Percentiles rank a stretch among this genome's conserved stretches.
These are phyloP conservation scores for Dothistroma septosporum DNA, from an alignment of 2,329 filamentous ascomycete species.

Conservation along the genomic window DNA sequence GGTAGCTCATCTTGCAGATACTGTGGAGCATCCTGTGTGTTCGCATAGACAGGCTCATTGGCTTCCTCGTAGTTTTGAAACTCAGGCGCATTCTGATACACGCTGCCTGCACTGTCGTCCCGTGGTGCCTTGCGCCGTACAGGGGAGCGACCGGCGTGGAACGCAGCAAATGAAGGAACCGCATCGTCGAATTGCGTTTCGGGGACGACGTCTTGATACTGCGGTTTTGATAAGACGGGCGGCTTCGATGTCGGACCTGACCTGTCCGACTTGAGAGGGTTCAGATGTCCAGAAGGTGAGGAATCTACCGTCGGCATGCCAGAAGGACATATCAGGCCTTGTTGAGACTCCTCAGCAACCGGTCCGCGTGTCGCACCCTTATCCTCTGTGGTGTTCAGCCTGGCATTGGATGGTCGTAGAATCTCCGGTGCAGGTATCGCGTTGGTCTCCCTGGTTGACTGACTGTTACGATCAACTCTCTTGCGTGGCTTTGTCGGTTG, in stretches of 20 bases:
- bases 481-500: not conserved
- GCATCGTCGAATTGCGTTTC: constrained; percentile 15
- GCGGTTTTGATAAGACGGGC: not conserved
- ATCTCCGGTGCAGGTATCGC: not conserved
- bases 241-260: not conserved
- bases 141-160: constrained; percentile 1
- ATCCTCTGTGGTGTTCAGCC: not conserved
- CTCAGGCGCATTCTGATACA: not conserved
- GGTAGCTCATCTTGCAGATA: not conserved
- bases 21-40: constrained; percentile 1
- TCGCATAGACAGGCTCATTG: not conserved
- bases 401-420: not conserved
- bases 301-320: not conserved
- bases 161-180: constrained; percentile 10
- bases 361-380: constrained; percentile 3
- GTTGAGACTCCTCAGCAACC: constrained; percentile 19
- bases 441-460: not conserved
- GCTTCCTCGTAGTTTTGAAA: constrained; percentile 3
- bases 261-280: not conserved
- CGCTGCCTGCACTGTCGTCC: not conserved
- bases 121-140: not conserved
- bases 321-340: not conserved
- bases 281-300: not conserved
- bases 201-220: constrained; percentile 2
- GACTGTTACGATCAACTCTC: not conserved